These are phyloP conservation scores for Ogataea haglerorum DNA, from an alignment of 805 yeast species.

Conservation along the genomic window DNA sequence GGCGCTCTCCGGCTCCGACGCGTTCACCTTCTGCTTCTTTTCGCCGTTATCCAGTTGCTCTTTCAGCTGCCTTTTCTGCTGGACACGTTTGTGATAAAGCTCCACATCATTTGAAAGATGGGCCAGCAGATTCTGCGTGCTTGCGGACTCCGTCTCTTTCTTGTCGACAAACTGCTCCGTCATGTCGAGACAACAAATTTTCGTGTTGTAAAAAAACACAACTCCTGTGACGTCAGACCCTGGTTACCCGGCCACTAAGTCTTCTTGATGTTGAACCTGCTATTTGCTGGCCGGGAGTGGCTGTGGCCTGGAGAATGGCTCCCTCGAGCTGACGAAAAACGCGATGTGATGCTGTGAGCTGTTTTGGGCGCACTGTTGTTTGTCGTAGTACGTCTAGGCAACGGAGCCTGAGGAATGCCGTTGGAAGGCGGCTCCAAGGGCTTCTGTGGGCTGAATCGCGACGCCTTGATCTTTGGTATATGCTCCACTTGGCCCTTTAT, in stretches of 20 bases:
- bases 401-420: conserved; percentile 12
- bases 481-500: conserved; percentile 18
- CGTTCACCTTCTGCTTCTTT: conserved; percentile 5
- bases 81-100: conserved; percentile 30
- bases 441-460: conserved; percentile 13
- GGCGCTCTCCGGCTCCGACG: not conserved
- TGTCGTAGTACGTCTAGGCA: conserved; percentile 8
- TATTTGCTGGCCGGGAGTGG: conserved; percentile 1
- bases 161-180: conserved; percentile 10
- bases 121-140: conserved; percentile 17
- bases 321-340: conserved; percentile 9
- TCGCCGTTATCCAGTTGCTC: conserved; percentile 9
- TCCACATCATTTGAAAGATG: conserved; percentile 29
- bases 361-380: conserved; percentile 2
- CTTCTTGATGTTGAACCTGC: conserved; percentile 13
- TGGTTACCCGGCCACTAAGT: conserved; percentile 7
- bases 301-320: conserved; percentile 1
- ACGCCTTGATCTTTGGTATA: conserved; percentile 10
- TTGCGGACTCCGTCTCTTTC: conserved; percentile 1
- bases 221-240: conserved; percentile 2
- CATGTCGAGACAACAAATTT: conserved; percentile 6
- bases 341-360: conserved; percentile 10
- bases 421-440: conserved; percentile 4
- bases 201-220: conserved; percentile 10
- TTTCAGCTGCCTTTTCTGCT: conserved; percentile 21